A percentile compares a stretch with the other conserved stretches of the same genome.
phyloP scores from a whole-genome alignment of 1,139 yeast species.

The Pneumocystis murina region DNA sequence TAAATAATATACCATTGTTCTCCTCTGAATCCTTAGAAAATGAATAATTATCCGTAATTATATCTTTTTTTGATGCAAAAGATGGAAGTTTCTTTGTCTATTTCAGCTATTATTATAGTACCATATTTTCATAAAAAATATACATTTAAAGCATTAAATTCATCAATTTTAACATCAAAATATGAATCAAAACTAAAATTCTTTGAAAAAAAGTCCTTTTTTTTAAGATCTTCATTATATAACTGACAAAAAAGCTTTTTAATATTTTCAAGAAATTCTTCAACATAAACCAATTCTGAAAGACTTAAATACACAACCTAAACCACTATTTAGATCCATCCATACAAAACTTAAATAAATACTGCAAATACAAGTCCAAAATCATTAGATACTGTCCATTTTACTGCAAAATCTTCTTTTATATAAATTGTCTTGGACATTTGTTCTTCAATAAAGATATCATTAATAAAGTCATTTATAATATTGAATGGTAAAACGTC shows the following conservation, averaged over 20 bases:
- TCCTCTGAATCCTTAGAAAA: neutral
- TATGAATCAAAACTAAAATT: conserved; percentile 21
- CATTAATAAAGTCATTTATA: conserved; percentile 37
- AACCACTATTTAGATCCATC: neutral
- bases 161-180: conserved; percentile 23
- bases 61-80: conserved; percentile 1
- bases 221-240: conserved; percentile 18
- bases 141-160: conserved; percentile 14
- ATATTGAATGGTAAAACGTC: conserved; percentile 32
- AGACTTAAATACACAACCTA: conserved; percentile 24
- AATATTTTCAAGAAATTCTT: conserved; percentile 24
- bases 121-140: neutral
- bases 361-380: conserved; percentile 24
- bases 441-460: conserved; percentile 31
- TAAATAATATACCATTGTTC: conserved; percentile 6
- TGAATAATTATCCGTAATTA: neutral
- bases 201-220: conserved; percentile 14
- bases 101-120: neutral
- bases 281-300: conserved; percentile 24
- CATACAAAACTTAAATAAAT: neutral
- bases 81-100: conserved; percentile 11
- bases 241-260: conserved; percentile 24
- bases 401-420: conserved; percentile 26
- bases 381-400: conserved; percentile 24
- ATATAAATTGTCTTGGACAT: conserved; percentile 13